Percentiles rank a stretch among this genome's conserved stretches.
Evolutionary conservation across 2,329 filamentous ascomycete species (phyloP).

Genomic region (Calonectria hawksworthii): DNA sequence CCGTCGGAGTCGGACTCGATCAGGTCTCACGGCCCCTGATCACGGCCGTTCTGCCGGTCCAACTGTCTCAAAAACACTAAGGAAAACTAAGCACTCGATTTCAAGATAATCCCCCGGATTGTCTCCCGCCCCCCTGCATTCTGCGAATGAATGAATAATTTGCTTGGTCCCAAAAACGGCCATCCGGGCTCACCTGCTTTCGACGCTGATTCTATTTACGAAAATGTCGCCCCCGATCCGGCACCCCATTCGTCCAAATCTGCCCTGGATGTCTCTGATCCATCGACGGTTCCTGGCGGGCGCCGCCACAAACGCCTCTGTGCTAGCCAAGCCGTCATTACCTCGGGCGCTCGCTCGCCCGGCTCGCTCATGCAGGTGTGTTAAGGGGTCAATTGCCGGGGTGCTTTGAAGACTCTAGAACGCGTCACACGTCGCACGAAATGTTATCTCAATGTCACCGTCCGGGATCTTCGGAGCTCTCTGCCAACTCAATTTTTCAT

Average conservation of each 20-base stretch:
- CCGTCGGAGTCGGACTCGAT: background rate
- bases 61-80: background rate
- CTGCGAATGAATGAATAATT: background rate
- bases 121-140: background rate
- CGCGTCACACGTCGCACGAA: background rate
- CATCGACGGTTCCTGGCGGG: background rate
- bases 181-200: background rate
- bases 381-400: conserved; percentile 1
- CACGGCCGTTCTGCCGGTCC: background rate
- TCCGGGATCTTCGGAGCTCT: background rate
- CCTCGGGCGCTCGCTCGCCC: background rate
- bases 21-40: conserved; percentile 7
- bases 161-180: background rate
- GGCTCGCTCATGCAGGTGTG: background rate
- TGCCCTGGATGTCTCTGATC: background rate
- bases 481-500: conserved; percentile 2
- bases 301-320: conserved; percentile 5
- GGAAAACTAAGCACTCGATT: background rate
- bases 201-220: background rate
- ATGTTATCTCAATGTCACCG: background rate
- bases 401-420: background rate
- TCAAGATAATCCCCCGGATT: background rate
- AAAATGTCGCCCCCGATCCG: background rate
- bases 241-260: background rate
- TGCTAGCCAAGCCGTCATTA: background rate